Evolutionary conservation across 2,329 filamentous ascomycete genomes (phyloP).

Genomic region (Fusarium algeriense): DNA sequence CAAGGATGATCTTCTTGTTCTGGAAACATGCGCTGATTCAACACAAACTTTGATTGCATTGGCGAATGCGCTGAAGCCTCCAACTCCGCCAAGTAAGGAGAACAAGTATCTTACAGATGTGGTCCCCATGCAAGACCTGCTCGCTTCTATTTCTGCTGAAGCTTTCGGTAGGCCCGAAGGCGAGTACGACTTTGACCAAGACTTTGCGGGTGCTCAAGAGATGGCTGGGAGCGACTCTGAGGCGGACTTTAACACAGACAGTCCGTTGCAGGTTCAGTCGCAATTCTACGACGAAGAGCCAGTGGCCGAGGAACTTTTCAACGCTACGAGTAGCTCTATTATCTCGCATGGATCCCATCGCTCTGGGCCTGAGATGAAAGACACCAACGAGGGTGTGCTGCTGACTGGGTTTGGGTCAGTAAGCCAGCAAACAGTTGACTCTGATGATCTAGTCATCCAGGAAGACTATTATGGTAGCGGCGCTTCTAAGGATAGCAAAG

Average conservation of each 20-base stretch:
- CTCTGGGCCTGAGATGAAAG: conserved; percentile 49
- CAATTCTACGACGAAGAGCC: conserved; percentile 62
- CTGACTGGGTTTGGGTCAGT: conserved; percentile 50
- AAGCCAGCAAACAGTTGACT: conserved; percentile 61
- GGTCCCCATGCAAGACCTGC: conserved; percentile 86
- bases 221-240: conserved; percentile 57
- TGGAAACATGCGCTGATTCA: conserved; percentile 97
- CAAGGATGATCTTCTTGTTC: conserved; percentile 84
- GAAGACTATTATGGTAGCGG: conserved; percentile 81
- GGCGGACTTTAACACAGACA: conserved; percentile 50
- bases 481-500: conserved; percentile 71
- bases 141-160: conserved; percentile 90
- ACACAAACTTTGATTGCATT: conserved; percentile 90
- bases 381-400: conserved; percentile 54
- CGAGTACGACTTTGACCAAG: conserved; percentile 72
- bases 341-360: conserved; percentile 42
- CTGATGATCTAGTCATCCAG: conserved; percentile 76
- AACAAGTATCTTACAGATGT: conserved; percentile 89
- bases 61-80: conserved; percentile 83
- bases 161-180: conserved; percentile 76
- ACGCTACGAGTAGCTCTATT: conserved; percentile 55
- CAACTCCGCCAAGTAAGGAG: conserved; percentile 83
- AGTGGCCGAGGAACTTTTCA: conserved; percentile 62
- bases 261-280: conserved; percentile 56
- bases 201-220: conserved; percentile 68